Conservation (phyloP, 495 filamentous ascomycete genomes). For the Tirmania nivea region DNA sequence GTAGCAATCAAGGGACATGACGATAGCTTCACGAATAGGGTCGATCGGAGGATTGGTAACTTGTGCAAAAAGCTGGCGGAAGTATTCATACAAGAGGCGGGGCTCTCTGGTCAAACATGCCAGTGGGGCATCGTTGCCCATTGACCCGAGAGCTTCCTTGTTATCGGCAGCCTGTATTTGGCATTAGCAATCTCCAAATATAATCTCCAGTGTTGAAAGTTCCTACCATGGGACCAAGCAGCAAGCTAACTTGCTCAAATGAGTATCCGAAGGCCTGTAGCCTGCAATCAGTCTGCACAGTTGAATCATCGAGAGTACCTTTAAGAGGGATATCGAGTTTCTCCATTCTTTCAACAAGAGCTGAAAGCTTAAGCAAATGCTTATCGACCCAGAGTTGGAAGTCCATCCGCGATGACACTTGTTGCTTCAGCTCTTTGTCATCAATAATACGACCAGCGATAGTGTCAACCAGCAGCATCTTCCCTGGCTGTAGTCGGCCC, state of each 20-base stretch:
- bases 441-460: slow-evolving; percentile 89
- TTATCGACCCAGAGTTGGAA: slow-evolving; percentile 79
- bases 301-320: slow-evolving; percentile 43
- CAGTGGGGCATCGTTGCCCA: slow-evolving; percentile 95
- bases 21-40: slow-evolving; percentile 92
- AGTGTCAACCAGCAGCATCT: slow-evolving; percentile 96
- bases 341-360: background rate
- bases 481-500: slow-evolving; percentile 82
- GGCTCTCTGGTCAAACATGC: slow-evolving; percentile 80
- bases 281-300: slow-evolving; percentile 64
- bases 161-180: slow-evolving; percentile 54
- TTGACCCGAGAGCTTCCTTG: slow-evolving; percentile 97
- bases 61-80: slow-evolving; percentile 95
- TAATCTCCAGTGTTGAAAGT: background rate
- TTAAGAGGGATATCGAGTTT: slow-evolving; percentile 33
- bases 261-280: slow-evolving; percentile 88
- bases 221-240: slow-evolving; percentile 68
- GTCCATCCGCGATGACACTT: slow-evolving; percentile 63
- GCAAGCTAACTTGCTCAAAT: slow-evolving; percentile 84
- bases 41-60: slow-evolving; percentile 99
- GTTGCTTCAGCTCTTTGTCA: slow-evolving; percentile 79
- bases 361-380: slow-evolving; percentile 42
- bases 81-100: slow-evolving; percentile 89
- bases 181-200: background rate
- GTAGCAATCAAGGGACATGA: slow-evolving; percentile 97